Percentiles rank a stretch among this genome's conserved stretches.
Conservation (phyloP, 345 rosid species). For the Cardamine occulta region DNA sequence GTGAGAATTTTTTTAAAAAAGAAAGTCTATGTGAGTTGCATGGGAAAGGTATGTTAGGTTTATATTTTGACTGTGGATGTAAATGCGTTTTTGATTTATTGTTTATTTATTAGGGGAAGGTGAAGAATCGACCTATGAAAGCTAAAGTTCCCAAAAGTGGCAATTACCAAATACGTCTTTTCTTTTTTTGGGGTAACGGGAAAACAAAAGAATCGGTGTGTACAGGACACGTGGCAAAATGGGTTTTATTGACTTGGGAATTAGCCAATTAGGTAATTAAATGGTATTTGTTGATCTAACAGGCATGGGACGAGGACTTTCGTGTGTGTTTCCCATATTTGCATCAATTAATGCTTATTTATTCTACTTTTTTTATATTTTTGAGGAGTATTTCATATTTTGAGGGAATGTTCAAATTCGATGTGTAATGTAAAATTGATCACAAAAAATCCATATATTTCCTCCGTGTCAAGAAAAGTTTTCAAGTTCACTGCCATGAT, state of each 20-base stretch:
- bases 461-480: background rate
- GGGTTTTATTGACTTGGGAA: constrained; percentile 28
- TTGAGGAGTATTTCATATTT: background rate
- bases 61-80: constrained; percentile 44
- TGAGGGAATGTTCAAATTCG: background rate
- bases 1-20: constrained; percentile 11
- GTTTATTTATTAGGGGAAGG: constrained; percentile 28
- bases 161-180: constrained; percentile 28
- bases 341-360: constrained; percentile 10
- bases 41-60: constrained; percentile 47
- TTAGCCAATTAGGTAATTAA: constrained; percentile 26
- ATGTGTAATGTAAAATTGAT: background rate
- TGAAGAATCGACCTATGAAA: constrained; percentile 38
- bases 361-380: background rate
- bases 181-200: background rate
- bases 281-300: constrained; percentile 41
- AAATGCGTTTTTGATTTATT: constrained; percentile 43
- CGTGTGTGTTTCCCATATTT: constrained; percentile 33
- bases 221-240: constrained; percentile 22
- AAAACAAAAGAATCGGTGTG: background rate
- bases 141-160: constrained; percentile 31
- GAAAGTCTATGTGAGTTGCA: constrained; percentile 32
- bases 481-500: background rate
- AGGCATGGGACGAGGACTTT: constrained; percentile 35
- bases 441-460: background rate